Evolutionary conservation across 768 basidiomycete species (phyloP), one percentile per base, ranked within the genome.

Genomic region (Agaricus subrufescens): DNA sequence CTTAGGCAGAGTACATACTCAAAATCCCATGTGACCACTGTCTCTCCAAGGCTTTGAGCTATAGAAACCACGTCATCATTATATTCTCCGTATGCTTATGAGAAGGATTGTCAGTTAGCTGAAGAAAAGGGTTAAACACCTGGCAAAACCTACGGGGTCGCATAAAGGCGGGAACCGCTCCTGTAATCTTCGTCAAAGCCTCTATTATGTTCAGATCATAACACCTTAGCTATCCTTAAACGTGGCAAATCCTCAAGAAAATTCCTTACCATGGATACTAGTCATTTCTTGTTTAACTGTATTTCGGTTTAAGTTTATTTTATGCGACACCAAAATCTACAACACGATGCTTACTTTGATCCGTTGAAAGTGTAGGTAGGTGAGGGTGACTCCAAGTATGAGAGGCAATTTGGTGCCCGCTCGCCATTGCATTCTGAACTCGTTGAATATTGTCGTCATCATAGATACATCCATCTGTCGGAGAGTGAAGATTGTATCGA

Each of bases 341-440:
- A 19, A 19, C 19, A 19, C 19, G 19, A 19, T 19, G 19, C 65
- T 8, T 56, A 71, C 71, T 60, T 58, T 67, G 59, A 45, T 67
- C 66, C 55, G 59, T 57, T 12, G 61, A 63, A n/a, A 71, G 63
- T 1, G 59, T 65, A 9, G 65, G 66, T 10, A 75, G 60, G 34
- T 72, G 63, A 45, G 63, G 61, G 58, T 73, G 73, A 11, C 62
- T 58, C 70, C 73, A 73, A 0, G 70, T 70, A 42, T 73, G 71
- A n/a, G 68, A 69, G 1, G 63, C 69, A 5, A 74, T 60, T 52
- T 73, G 72, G 52, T 70, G 67, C 3, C 71, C 70, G 29, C 67
- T 58, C 39, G 63, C 59, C 29, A 65, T 68, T 9, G 62, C 69
- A 29, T 66, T 70, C 53, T 66, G 63, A 52, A 71, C 64, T 23